phyloP scores from a whole-genome alignment of 2,329 filamentous ascomycete species.

The Fusarium nematophilum region DNA sequence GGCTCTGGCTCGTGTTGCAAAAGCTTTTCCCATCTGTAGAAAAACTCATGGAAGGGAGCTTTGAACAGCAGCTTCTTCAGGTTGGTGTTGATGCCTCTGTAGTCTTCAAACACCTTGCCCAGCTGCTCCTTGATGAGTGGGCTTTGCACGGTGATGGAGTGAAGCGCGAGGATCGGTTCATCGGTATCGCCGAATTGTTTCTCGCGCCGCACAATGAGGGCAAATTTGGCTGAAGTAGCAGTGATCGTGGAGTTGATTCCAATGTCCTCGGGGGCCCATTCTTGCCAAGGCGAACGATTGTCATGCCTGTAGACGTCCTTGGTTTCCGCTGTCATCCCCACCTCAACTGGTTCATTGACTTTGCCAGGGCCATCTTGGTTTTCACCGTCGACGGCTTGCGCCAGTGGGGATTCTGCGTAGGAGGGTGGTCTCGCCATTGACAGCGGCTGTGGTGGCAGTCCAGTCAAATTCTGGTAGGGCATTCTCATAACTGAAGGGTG shows the following conservation, averaged over 20 bases:
- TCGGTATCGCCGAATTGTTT: slow-evolving; percentile 1
- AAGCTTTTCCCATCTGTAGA: slow-evolving; percentile 12
- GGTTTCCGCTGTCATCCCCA: slow-evolving; percentile 4
- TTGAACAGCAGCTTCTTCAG: slow-evolving; percentile 8
- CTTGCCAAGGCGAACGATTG: slow-evolving; percentile 4
- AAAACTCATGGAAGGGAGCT: slow-evolving; percentile 20
- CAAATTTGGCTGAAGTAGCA: neutral
- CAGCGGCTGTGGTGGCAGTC: no score
- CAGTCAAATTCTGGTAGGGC: no score
- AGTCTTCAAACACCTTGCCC: neutral
- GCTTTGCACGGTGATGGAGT: slow-evolving; percentile 14
- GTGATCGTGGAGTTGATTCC: slow-evolving; percentile 3
- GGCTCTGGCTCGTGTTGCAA: neutral
- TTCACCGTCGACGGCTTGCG: no score
- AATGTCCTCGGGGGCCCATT: neutral
- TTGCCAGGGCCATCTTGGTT: no score
- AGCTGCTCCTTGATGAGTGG: slow-evolving; percentile 10
- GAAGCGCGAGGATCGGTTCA: neutral
- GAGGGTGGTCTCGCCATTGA: no score
- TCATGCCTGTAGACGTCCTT: slow-evolving; percentile 3
- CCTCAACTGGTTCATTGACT: neutral
- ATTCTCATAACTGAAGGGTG: no score
- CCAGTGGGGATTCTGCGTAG: no score
- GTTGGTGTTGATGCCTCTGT: slow-evolving; percentile 16
- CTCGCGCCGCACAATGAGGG: slow-evolving; percentile 11